Evolutionary conservation across 2,329 filamentous ascomycete genomes (phyloP), one percentile per base, ranked within the genome.

Genomic region (Fusarium piperis): DNA sequence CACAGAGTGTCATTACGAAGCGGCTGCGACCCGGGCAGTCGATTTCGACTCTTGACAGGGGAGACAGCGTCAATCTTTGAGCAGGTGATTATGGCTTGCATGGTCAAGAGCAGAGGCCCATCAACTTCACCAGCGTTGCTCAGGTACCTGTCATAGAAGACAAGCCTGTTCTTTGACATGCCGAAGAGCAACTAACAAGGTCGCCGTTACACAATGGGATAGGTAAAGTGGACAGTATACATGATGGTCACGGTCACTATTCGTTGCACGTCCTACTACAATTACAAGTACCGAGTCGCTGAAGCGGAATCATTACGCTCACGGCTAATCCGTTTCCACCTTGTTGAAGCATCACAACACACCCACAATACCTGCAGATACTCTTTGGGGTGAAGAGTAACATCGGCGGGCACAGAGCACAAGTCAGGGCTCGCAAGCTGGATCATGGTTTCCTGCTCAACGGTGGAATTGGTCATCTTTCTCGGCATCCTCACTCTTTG

Each of bases 71-170:
- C 36, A 32, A 26, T 38, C 35, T 28, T 35, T 15, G 33, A 35
- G 62, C 70, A 66, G 60, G 67, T 59, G 26, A 57, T 64, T 59
- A 68, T 71, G 62, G 62, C 65, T 62, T 68, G 70, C 65, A 68
- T 66, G 44, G 18, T 53, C 51, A 23, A 56, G 35, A 35, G 41
- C 28, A 36, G 28, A 57, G 28, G 44, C 55, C 28, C 15, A 64
- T 46, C 30, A 53, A 51, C 16, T 18, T 52, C 16, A 33, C 30
- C 53, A 48, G 59, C 20, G 13, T 46, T 28, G 32, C 35, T 16
- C 15, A 64, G 32, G 26, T 13, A n/a, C 38, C 18, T 41, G 41
- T 33, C 35, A 59, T 52, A 52, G 16, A 66, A 52, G 59, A 51
- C 59, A 46, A n/a, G 12, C 7, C 52, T 16, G 13, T 44, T 44